Evolutionary conservation across 139 green algal genomes (phyloP), one percentile per base, ranked within the genome.

Genomic region (Zygnema cylindricum): DNA sequence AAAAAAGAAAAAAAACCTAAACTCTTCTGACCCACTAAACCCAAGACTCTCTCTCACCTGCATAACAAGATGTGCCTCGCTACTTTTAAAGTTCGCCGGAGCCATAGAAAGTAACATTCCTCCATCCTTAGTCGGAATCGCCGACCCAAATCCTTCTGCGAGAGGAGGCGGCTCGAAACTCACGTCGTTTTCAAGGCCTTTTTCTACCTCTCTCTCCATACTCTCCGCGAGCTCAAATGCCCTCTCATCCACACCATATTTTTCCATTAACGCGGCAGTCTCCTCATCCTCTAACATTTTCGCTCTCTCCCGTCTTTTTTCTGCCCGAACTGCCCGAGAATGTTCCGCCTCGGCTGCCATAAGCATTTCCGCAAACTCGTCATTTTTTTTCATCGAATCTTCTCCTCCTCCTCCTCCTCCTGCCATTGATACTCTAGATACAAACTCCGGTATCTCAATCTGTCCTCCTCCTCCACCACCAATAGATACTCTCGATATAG

Each of bases 261-360:
- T 2, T 75, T 73, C 16, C 84, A 89, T 89, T 2, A 89, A 22
- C 36, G 7, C 73, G 2, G 84, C 84, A 1, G 84, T 88, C 84
- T 89, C 84, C 84, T 88, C 76, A 40, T 88, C 84, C 75, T 89
- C 84, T 16, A 89, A 54, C 73, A 69, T 40, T 75, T 88, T 32
- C 21, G 40, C 84, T 36, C 84, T 49, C 16, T 3, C 32, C 21
- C 73, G 2, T 63, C 81, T 82, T 22, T 43, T 41, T n/a, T 87
- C 69, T 42, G 11, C 43, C 38, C 87, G 57, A 2, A 2, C 3
- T 36, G 81, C 81, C 3, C 35, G 2, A 63, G n/a, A 41, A 42
- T 87, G 71, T 69, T 87, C 71, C 30, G 3, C 81, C 30, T 87
- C 81, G 16, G 81, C 81, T 30, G 32, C 54, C 3, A 39, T 21